These are phyloP conservation scores for Plenodomus tracheiphilus DNA, from an alignment of 2,329 filamentous ascomycete species.

Conservation along the genomic window DNA sequence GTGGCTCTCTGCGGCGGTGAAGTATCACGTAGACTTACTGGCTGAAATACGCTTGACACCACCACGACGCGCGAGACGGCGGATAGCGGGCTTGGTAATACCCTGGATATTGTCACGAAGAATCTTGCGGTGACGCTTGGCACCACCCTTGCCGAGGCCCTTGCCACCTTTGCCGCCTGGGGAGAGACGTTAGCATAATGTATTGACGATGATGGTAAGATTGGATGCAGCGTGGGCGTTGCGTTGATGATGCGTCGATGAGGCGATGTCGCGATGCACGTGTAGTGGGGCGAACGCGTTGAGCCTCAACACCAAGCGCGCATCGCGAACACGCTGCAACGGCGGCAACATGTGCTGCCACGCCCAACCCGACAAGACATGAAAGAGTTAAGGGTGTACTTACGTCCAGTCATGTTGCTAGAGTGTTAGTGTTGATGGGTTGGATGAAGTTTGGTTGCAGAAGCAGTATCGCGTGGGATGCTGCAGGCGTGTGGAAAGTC, in stretches of 20 bases:
- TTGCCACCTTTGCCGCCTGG: slow-evolving; percentile 59
- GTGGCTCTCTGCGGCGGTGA: background rate
- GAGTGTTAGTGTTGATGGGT: slow-evolving; percentile 27
- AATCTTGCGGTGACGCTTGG: slow-evolving; percentile 60
- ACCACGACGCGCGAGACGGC: slow-evolving; percentile 58
- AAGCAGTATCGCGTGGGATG: background rate
- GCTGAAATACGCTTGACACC: slow-evolving; percentile 59
- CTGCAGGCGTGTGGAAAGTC: background rate
- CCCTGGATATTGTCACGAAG: slow-evolving; percentile 60
- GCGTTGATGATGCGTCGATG: slow-evolving; percentile 15
- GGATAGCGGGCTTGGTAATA: slow-evolving; percentile 59
- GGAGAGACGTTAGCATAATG: slow-evolving; percentile 38
- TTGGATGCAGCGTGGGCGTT: background rate
- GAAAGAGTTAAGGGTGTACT: slow-evolving; percentile 29
- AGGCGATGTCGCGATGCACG: slow-evolving; percentile 8
- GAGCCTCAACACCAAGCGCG: slow-evolving; percentile 32
- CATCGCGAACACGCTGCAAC: slow-evolving; percentile 15
- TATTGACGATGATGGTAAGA: background rate
- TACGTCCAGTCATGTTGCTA: slow-evolving; percentile 51
- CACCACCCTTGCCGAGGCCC: slow-evolving; percentile 58
- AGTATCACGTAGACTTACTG: slow-evolving; percentile 42
- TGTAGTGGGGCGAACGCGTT: slow-evolving; percentile 26
- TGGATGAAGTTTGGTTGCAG: slow-evolving; percentile 16
- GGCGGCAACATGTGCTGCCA: slow-evolving; percentile 9
- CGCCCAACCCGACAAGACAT: slow-evolving; percentile 20